phyloP scores from a whole-genome alignment of 2,329 filamentous ascomycete species.

The Tricladium varicosporioides region DNA sequence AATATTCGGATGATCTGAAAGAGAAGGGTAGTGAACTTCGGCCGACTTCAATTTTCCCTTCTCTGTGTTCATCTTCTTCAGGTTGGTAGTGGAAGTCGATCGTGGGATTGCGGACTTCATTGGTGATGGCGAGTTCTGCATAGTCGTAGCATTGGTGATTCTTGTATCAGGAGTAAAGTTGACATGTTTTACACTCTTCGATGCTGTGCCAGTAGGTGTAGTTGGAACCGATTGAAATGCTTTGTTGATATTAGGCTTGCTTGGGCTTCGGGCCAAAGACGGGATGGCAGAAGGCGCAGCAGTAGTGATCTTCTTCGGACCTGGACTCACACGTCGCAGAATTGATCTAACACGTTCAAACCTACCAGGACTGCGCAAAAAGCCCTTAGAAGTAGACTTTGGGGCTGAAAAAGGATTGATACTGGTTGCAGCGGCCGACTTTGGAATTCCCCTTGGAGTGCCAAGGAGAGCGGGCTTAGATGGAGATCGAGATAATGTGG shows the following conservation, averaged over 20 bases:
- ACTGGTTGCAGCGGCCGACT: slow-evolving; percentile 51
- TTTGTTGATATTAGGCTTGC: slow-evolving; percentile 53
- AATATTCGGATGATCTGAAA: slow-evolving; percentile 38
- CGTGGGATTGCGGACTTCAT: slow-evolving; percentile 49
- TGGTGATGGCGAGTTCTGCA: slow-evolving; percentile 55
- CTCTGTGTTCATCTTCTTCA: slow-evolving; percentile 36
- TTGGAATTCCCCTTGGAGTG: slow-evolving; percentile 50
- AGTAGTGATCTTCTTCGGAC: slow-evolving; percentile 20
- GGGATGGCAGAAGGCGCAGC: slow-evolving; percentile 23
- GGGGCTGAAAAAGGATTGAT: slow-evolving; percentile 30
- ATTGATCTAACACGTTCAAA: slow-evolving; percentile 57
- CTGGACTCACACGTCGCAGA: slow-evolving; percentile 40
- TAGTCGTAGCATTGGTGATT: slow-evolving; percentile 43
- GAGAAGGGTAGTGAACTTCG: slow-evolving; percentile 52
- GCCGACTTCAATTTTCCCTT: slow-evolving; percentile 29
- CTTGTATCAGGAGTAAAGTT: slow-evolving; percentile 71
- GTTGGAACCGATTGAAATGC: slow-evolving; percentile 52
- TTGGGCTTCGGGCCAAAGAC: slow-evolving; percentile 36
- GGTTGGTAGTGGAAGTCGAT: slow-evolving; percentile 39
- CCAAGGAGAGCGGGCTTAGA: slow-evolving; percentile 45
- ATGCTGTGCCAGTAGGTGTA: slow-evolving; percentile 52
- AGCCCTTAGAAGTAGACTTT: slow-evolving; percentile 27
- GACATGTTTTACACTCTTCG: slow-evolving; percentile 69
- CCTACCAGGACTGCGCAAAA: slow-evolving; percentile 26
- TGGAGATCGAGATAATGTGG: slow-evolving; percentile 51